These are phyloP conservation scores for Helotiales sp. DNA, from an alignment of 2,329 filamentous ascomycete genomes.

Conservation along the genomic window DNA sequence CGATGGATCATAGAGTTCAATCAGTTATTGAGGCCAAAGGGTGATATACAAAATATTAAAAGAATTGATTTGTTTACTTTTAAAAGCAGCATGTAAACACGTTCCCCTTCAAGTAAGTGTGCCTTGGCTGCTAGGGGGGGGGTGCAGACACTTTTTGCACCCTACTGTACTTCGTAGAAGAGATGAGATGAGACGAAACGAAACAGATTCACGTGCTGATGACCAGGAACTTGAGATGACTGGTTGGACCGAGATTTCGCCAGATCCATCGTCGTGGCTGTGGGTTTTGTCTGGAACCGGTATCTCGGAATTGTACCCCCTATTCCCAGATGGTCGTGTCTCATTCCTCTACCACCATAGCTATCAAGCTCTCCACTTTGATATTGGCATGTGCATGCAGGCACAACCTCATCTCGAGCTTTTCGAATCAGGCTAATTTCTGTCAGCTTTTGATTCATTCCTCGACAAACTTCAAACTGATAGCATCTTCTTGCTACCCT, in stretches of 20 bases:
- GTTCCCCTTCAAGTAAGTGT: too few relatives aligned
- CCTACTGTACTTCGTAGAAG: too few relatives aligned
- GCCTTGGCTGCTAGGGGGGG: too few relatives aligned
- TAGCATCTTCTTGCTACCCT: too few relatives aligned
- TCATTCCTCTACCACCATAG: background rate
- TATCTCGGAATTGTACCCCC: slow-evolving; percentile 2
- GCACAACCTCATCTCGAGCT: background rate
- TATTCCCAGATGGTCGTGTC: slow-evolving; percentile 2
- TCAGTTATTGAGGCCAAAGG: too few relatives aligned
- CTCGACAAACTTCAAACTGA: background rate
- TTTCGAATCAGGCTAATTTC: too few relatives aligned
- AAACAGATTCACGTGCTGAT: background rate
- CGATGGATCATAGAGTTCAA: too few relatives aligned
- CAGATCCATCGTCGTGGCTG: background rate
- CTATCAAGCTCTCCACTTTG: background rate
- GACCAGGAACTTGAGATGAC: background rate
- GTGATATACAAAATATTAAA: too few relatives aligned
- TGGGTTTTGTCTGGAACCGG: slow-evolving; percentile 1
- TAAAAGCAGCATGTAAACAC: too few relatives aligned
- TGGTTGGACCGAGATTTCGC: background rate
- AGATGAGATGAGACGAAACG: slow-evolving; percentile 2
- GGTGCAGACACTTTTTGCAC: too few relatives aligned
- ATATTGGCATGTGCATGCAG: background rate
- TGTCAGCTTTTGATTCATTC: too few relatives aligned
- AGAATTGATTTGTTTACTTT: too few relatives aligned